Percentiles rank a stretch among this genome's conserved stretches.
phyloP scores from a whole-genome alignment of 495 filamentous ascomycete genomes.

The Cercophora scortea region DNA sequence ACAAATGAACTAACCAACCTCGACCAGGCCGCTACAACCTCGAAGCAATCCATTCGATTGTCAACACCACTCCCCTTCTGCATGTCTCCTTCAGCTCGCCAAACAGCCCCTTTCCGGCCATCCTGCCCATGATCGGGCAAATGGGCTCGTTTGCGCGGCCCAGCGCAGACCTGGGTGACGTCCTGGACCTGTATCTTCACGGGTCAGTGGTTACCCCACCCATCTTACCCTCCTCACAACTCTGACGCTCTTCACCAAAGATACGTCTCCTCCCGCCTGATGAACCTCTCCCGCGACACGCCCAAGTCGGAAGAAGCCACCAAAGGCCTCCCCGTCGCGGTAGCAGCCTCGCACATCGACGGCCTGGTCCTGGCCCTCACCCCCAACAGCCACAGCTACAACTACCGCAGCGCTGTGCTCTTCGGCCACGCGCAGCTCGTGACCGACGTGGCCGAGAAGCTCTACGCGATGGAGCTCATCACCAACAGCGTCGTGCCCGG shows the following conservation, averaged over 20 bases:
- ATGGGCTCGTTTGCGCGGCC: slow-evolving; percentile 66
- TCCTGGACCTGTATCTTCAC: slow-evolving; percentile 77
- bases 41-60: slow-evolving; percentile 67
- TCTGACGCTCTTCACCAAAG: slow-evolving; percentile 1
- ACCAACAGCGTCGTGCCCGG: slow-evolving; percentile 63
- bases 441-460: slow-evolving; percentile 59
- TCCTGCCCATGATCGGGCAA: slow-evolving; percentile 82
- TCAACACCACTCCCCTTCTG: slow-evolving; percentile 69
- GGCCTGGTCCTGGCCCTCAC: slow-evolving; percentile 71
- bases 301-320: not conserved
- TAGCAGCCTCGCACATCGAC: slow-evolving; percentile 59
- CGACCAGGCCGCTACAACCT: slow-evolving; percentile 63
- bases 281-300: slow-evolving; percentile 54
- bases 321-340: slow-evolving; percentile 52
- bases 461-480: slow-evolving; percentile 76
- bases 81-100: slow-evolving; percentile 73
- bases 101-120: slow-evolving; percentile 62
- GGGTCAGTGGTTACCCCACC: slow-evolving; percentile 28
- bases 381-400: slow-evolving; percentile 75
- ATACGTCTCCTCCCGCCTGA: slow-evolving; percentile 73
- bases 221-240: not conserved
- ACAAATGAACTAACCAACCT: not conserved
- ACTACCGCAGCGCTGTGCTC: slow-evolving; percentile 78
- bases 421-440: slow-evolving; percentile 70
- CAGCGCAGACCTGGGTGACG: slow-evolving; percentile 54